Conservation (phyloP, 148 eudicot genomes). For the Rhododendron ferrugineum region DNA sequence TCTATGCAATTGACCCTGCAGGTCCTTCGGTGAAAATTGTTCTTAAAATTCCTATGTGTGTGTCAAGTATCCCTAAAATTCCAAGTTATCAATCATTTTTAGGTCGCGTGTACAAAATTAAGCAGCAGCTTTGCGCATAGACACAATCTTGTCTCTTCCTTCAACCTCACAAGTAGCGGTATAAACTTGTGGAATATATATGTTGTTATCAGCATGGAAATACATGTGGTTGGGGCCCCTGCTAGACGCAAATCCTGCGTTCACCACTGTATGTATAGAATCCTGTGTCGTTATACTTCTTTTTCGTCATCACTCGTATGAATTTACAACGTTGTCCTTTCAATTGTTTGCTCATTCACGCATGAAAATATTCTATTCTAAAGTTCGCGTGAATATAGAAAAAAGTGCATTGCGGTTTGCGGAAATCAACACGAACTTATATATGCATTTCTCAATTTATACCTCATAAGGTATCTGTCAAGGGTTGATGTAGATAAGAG, state of each 20-base stretch:
- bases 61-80: no score
- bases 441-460: not conserved
- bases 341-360: not conserved
- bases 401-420: not conserved
- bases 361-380: not conserved
- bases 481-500: slow-evolving; percentile 59
- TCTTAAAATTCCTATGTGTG: no score
- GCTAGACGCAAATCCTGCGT: no score
- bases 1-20: not conserved
- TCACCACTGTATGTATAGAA: no score
- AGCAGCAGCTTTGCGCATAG: not conserved
- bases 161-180: no score
- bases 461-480: slow-evolving; percentile 77
- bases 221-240: not conserved
- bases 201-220: not conserved
- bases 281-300: no score
- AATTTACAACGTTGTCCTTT: not conserved
- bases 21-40: not conserved
- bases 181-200: no score
- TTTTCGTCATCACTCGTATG: no score
- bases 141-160: not conserved
- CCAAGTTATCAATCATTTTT: no score
- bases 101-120: no score
- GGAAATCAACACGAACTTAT: not conserved
- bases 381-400: not conserved